Base-by-base conservation (phyloP, 305 asterid species). In the Fraxinus latifolia region DNA sequence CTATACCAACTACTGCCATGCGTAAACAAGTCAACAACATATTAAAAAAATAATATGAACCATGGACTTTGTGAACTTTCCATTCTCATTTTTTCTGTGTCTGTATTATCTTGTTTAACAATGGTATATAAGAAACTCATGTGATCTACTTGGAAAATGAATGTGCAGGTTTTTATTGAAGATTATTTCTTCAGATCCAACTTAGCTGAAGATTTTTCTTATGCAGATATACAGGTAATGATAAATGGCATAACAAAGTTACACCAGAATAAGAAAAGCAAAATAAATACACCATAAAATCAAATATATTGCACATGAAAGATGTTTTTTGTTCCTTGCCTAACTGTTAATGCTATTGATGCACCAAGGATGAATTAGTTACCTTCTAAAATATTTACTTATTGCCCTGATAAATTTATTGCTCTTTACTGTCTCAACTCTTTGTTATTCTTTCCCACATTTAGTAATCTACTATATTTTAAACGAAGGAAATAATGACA, bases 171-270 rank as follows among this genome's bases (percentile, higher is more conserved):
- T 58, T 90, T 90, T 83, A 89, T 94, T 84, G 93, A 93, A 5
- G 98, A 94, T 88, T 94, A 92, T 84, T 93, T 92, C 91, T 94
- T 93, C 89, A 93, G 87, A 86, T 87, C 98, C 78, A 89, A 81
- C 85, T 87, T 94, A 88, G 86, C 85, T 0, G 91, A 87, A 82
- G 94, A 93, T 88, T 94, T 90, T 89, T 90, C 97, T 77, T 86
- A 32, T 85, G 97, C 97, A 42, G 97, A 93, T 84, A 82, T 94
- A 76, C 90, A 94, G 98, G 98, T 94, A 89, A 83, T 37, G 44
- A 33, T 78, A 68, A 37, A 42, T 74, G n/a, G 76, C 37, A 25
- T 50, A 42, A 55, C 32, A 50, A 50, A 50, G 21, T 50, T 50
- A 50, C 21, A 50, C 21, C 60, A 50, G 60, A 50, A 15, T 50